These are phyloP conservation scores for Allantophomopsis lycopodina DNA, from an alignment of 2,329 filamentous ascomycete species.

Conservation along the genomic window DNA sequence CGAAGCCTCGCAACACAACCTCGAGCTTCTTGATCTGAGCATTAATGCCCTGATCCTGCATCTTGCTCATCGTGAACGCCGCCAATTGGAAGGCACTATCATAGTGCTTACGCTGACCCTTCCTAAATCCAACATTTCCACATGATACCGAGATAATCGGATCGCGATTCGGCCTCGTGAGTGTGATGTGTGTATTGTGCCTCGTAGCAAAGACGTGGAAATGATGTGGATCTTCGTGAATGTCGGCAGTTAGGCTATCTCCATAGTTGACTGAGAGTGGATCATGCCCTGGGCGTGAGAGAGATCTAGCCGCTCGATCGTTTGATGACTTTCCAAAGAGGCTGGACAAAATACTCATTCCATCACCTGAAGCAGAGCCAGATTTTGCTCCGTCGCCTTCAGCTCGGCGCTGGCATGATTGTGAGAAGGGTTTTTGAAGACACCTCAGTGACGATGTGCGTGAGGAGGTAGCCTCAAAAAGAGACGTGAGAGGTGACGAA, in stretches of 20 bases:
- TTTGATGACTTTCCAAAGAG: too few relatives aligned
- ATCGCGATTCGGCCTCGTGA: constrained; percentile 69
- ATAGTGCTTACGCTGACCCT: constrained; percentile 67
- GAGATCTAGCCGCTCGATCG: too few relatives aligned
- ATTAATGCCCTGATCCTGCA: constrained; percentile 70
- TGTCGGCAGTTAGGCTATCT: too few relatives aligned
- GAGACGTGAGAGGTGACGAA: constrained; percentile 9
- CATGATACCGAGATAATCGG: constrained; percentile 68
- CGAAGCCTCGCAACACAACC: constrained; percentile 74
- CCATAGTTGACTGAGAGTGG: too few relatives aligned
- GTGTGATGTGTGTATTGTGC: constrained; percentile 91
- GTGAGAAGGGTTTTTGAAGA: constrained; percentile 20
- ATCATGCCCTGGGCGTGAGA: too few relatives aligned
- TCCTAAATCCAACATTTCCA: constrained; percentile 86
- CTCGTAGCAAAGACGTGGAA: constrained; percentile 78
- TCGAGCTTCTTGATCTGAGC: constrained; percentile 66
- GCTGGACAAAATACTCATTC: too few relatives aligned
- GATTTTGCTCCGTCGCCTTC: constrained; percentile 4
- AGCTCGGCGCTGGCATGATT: constrained; percentile 12
- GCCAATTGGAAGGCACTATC: constrained; percentile 87
- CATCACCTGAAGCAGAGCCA: too few relatives aligned
- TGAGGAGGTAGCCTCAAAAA: constrained; percentile 4
- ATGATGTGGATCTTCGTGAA: constrained; percentile 53
- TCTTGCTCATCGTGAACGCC: constrained; percentile 68
- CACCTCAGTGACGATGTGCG: constrained; percentile 6